Percentiles rank a stretch among this genome's conserved stretches.
Conservation (phyloP, 768 basidiomycete species). For the Leccinum fibrillosum region DNA sequence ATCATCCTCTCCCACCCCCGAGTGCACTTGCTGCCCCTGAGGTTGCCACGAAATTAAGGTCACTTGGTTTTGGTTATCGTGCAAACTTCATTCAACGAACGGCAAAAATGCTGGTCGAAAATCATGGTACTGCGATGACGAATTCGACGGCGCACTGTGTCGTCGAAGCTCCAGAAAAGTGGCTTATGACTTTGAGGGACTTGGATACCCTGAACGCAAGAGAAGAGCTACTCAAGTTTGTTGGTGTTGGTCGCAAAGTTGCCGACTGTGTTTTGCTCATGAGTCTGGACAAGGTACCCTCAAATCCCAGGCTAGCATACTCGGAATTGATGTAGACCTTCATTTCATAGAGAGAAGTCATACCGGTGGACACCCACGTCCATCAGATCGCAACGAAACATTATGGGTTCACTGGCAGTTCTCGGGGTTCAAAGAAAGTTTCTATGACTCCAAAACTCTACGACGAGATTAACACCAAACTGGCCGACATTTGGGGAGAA, state of each 20-base stretch:
- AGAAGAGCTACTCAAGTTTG: slow-evolving; percentile 71
- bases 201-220: slow-evolving; percentile 57
- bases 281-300: slow-evolving; percentile 81
- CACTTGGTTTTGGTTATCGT: slow-evolving; percentile 93
- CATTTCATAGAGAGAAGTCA: slow-evolving; percentile 63
- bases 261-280: slow-evolving; percentile 93
- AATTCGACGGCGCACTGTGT: not conserved
- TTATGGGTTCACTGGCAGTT: slow-evolving; percentile 54
- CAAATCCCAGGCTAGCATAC: not conserved
- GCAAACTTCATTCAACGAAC: slow-evolving; percentile 86
- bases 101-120: slow-evolving; percentile 69
- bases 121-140: slow-evolving; percentile 34
- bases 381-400: slow-evolving; percentile 82
- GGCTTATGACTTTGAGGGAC: slow-evolving; percentile 54
- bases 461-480: slow-evolving; percentile 60
- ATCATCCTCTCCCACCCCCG: slow-evolving; percentile 86
- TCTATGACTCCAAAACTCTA: slow-evolving; percentile 78
- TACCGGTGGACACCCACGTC: slow-evolving; percentile 97
- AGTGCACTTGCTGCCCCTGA: slow-evolving; percentile 55
- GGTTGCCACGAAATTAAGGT: slow-evolving; percentile 64
- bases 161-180: slow-evolving; percentile 54
- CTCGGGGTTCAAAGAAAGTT: slow-evolving; percentile 41
- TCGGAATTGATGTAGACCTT: slow-evolving; percentile 4
- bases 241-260: slow-evolving; percentile 95
- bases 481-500: slow-evolving; percentile 70